Percentiles rank a stretch among this genome's conserved stretches.
These are phyloP conservation scores for Penicillium sp. DNA, from an alignment of 2,329 filamentous ascomycete species.

Conservation along the genomic window DNA sequence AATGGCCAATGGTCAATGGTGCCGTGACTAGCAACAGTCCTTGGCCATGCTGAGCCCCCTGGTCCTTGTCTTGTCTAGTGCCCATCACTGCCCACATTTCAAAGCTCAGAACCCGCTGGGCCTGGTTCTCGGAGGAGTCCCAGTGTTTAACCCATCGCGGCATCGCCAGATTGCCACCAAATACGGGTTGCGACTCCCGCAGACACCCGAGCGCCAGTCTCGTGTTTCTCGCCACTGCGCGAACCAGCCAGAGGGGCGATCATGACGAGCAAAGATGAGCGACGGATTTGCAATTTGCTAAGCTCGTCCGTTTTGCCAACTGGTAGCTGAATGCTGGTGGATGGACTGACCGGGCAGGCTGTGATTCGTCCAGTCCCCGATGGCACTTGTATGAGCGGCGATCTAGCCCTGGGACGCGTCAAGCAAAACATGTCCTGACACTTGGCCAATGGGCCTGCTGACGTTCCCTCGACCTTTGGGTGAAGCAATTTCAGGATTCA, in stretches of 20 bases:
- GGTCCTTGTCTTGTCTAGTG: not conserved
- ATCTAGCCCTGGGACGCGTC: constrained; percentile 6
- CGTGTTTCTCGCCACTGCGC: constrained; percentile 27
- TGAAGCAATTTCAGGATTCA: not conserved
- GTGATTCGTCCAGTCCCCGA: constrained; percentile 6
- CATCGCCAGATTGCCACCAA: not conserved
- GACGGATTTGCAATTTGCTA: constrained; percentile 1
- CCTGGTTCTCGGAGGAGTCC: not conserved
- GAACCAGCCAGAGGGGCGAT: not conserved
- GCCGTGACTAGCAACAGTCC: not conserved
- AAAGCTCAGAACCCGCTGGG: not conserved
- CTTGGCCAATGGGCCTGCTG: not conserved
- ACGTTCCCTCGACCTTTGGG: not conserved
- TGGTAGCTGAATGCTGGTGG: not conserved
- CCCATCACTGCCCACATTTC: not conserved
- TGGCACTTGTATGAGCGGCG: not conserved
- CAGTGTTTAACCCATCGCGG: not conserved
- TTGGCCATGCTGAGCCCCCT: too few species aligned
- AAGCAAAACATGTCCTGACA: not conserved
- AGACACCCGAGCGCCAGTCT: constrained; percentile 26
- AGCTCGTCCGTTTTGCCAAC: not conserved
- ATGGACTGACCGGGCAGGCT: not conserved
- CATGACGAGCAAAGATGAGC: not conserved
- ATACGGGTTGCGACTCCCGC: constrained; percentile 21
- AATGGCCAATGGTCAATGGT: constrained; percentile 8